phyloP scores from a whole-genome alignment of 192 early-diverging fungal genomes.

The Glomus cerebriforme region DNA sequence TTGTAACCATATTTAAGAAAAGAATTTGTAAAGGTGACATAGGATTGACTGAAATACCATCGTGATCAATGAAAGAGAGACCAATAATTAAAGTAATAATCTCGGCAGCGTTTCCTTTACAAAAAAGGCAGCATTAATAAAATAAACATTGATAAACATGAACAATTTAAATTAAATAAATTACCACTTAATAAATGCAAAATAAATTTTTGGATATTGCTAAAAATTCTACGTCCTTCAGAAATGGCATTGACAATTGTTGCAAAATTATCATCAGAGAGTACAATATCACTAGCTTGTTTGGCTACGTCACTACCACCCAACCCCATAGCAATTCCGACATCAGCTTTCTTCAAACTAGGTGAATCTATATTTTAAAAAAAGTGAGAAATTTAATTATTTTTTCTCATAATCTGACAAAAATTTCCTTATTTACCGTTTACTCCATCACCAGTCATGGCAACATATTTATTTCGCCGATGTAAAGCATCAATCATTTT shows the following conservation, averaged over 20 bases:
- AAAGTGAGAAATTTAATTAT: neutral
- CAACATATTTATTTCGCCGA: slow-evolving; percentile 67
- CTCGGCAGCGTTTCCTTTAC: slow-evolving; percentile 68
- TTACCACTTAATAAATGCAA: slow-evolving; percentile 66
- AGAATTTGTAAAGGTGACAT: slow-evolving; percentile 80
- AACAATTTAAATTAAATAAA: too few species aligned
- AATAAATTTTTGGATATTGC: slow-evolving; percentile 75
- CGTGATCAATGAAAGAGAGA: slow-evolving; percentile 66
- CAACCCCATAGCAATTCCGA: slow-evolving; percentile 90
- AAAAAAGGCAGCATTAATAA: too few species aligned
- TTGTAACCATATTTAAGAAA: slow-evolving; percentile 79
- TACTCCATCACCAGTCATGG: slow-evolving; percentile 92
- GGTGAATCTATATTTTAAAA: slow-evolving; percentile 56
- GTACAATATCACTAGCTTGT: slow-evolving; percentile 87
- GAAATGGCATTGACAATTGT: slow-evolving; percentile 77
- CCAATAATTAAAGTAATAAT: slow-evolving; percentile 71
- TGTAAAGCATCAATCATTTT: slow-evolving; percentile 96
- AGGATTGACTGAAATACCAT: slow-evolving; percentile 67
- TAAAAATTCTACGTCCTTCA: slow-evolving; percentile 81
- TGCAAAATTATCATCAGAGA: slow-evolving; percentile 81
- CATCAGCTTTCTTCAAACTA: slow-evolving; percentile 73
- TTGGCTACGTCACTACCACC: slow-evolving; percentile 93
- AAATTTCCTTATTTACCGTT: slow-evolving; percentile 44
- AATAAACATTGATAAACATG: too few species aligned
- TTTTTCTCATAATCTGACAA: too few species aligned